phyloP scores from a whole-genome alignment of 768 basidiomycete species.

The Boletus coccyginus region DNA sequence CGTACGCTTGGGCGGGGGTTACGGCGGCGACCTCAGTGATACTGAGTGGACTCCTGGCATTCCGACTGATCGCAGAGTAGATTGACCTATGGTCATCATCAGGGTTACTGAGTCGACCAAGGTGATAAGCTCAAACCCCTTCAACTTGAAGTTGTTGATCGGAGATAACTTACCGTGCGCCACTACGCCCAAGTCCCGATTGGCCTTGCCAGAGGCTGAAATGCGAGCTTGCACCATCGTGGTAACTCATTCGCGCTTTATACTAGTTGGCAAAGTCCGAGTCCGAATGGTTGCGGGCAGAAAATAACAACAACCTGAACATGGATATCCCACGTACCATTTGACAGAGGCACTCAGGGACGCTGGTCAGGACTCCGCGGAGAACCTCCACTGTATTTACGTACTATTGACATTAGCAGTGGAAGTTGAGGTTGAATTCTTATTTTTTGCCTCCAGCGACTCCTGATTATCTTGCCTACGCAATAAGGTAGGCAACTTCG shows the following conservation, averaged over 20 bases:
- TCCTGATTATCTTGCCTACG: too few relatives aligned
- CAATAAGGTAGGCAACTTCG: too few relatives aligned
- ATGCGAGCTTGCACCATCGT: background rate
- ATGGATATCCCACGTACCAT: background rate
- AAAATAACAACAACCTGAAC: background rate
- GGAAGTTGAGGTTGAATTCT: background rate
- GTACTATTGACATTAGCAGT: too few relatives aligned
- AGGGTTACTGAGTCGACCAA: background rate
- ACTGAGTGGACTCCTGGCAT: background rate
- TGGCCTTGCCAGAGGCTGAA: background rate
- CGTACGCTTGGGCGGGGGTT: conserved; percentile 25
- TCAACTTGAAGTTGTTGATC: background rate
- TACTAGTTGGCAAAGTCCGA: background rate
- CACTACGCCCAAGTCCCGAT: background rate
- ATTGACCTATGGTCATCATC: conserved; percentile 3
- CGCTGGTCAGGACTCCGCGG: background rate
- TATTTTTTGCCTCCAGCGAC: too few relatives aligned
- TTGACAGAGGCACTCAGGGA: background rate
- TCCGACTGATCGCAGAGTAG: background rate
- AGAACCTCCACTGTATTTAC: too few relatives aligned
- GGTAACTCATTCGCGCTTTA: conserved; percentile 6
- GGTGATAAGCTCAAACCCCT: background rate
- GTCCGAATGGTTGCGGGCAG: background rate
- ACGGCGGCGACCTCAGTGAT: background rate
- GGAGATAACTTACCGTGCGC: background rate